Evolutionary conservation across 2,329 filamentous ascomycete genomes (phyloP).

Genomic region (Davidsoniella australis): DNA sequence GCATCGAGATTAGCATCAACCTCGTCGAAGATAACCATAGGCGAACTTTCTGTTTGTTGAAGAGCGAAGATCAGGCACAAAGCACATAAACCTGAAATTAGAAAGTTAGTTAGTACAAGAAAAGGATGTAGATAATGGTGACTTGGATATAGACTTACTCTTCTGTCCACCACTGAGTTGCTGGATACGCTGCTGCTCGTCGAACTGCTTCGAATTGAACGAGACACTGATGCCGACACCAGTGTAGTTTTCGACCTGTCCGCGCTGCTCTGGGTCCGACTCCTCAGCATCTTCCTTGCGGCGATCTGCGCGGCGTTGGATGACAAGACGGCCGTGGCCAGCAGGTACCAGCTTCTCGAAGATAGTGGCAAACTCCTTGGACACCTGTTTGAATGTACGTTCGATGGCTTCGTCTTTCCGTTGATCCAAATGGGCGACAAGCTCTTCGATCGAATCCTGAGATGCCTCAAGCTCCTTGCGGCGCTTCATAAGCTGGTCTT

Average conservation of each 20-base stretch:
- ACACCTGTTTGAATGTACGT: slow-evolving; percentile 96
- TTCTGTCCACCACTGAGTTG: slow-evolving; percentile 96
- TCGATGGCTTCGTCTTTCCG: slow-evolving; percentile 97
- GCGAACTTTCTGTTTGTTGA: slow-evolving; percentile 89
- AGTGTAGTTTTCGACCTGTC: slow-evolving; percentile 80
- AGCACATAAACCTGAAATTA: slow-evolving; percentile 62
- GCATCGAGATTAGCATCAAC: slow-evolving; percentile 97
- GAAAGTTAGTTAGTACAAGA: slow-evolving; percentile 16
- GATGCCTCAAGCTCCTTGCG: slow-evolving; percentile 75
- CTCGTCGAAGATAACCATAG: slow-evolving; percentile 98
- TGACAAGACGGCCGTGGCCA: slow-evolving; percentile 77
- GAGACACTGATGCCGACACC: slow-evolving; percentile 94
- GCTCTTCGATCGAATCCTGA: slow-evolving; percentile 73
- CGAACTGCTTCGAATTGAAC: slow-evolving; percentile 89
- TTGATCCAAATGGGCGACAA: slow-evolving; percentile 83
- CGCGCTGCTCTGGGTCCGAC: slow-evolving; percentile 50
- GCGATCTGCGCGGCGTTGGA: slow-evolving; percentile 75
- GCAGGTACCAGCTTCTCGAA: slow-evolving; percentile 93
- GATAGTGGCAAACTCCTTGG: slow-evolving; percentile 76
- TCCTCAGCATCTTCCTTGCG: slow-evolving; percentile 40
- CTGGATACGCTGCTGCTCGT: slow-evolving; percentile 95
- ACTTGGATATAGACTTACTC: slow-evolving; percentile 43
- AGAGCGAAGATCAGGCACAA: slow-evolving; percentile 98
- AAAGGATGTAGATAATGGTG: neutral
- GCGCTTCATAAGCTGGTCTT: slow-evolving; percentile 70